A percentile compares a stretch with the other conserved stretches of the same genome.
These are phyloP conservation scores for Cicer yamashitae DNA, from an alignment of 306 rosid genomes.

Conservation along the genomic window DNA sequence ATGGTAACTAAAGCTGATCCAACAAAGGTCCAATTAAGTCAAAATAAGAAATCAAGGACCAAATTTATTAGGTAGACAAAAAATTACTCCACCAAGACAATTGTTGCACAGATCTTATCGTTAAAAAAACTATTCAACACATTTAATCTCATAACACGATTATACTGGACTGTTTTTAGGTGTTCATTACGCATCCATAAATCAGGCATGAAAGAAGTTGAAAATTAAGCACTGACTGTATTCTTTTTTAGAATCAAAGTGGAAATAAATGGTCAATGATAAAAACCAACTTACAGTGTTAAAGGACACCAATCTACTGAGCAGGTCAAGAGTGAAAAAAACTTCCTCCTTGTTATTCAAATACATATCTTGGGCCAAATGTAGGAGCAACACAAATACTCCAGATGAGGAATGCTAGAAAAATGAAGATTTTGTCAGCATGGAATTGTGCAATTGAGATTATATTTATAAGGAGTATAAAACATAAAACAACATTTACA, in stretches of 20 bases:
- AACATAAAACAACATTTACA: constrained; percentile 18
- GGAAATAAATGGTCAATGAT: constrained; percentile 44
- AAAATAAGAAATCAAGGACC: constrained; percentile 23
- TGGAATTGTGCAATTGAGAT: constrained; percentile 29
- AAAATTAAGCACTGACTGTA: constrained; percentile 29
- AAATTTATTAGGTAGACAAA: constrained; percentile 29
- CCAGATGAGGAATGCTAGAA: constrained; percentile 76
- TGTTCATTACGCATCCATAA: not conserved
- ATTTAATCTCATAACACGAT: constrained; percentile 19
- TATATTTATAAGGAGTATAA: constrained; percentile 39
- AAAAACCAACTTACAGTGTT: constrained; percentile 65
- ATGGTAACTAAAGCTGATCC: constrained; percentile 16
- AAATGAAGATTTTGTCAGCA: constrained; percentile 47
- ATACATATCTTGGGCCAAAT: constrained; percentile 72
- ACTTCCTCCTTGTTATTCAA: constrained; percentile 66
- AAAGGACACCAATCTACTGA: constrained; percentile 78
- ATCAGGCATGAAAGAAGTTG: constrained; percentile 30
- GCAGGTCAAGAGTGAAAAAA: constrained; percentile 74
- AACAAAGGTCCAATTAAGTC: constrained; percentile 32
- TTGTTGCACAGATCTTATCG: not conserved
- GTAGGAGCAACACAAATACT: constrained; percentile 75
- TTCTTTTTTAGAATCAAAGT: constrained; percentile 20
- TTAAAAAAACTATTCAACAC: constrained; percentile 26
- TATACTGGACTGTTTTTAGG: not conserved
- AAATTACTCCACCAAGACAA: constrained; percentile 25